Percentiles rank a stretch among this genome's conserved stretches.
phyloP scores from a whole-genome alignment of 2,329 filamentous ascomycete genomes.

The Botryosphaeria agaves region DNA sequence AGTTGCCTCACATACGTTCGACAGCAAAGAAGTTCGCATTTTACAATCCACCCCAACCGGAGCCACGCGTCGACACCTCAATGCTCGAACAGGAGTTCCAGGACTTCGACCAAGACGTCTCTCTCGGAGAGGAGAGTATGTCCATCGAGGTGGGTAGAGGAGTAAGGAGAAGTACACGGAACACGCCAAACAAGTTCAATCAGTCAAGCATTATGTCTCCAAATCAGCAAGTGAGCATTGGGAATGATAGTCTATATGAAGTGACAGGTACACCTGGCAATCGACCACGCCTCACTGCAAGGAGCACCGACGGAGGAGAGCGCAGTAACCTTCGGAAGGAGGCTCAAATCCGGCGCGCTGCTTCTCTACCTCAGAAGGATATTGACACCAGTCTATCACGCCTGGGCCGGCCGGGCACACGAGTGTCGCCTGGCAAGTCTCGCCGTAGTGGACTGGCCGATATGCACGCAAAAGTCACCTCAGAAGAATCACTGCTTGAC shows the following conservation, averaged over 20 bases:
- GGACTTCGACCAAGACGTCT: constrained; percentile 22
- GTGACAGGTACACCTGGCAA: constrained; percentile 24
- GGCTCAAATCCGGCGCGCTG: constrained; percentile 27
- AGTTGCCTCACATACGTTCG: constrained; percentile 17
- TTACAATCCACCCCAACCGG: constrained; percentile 17
- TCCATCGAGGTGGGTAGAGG: constrained; percentile 42
- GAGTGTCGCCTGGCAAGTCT: constrained; percentile 19
- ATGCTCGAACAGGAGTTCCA: constrained; percentile 20
- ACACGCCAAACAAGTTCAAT: constrained; percentile 17
- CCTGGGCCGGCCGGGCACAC: constrained; percentile 16
- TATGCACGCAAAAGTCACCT: constrained; percentile 34
- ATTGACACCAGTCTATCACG: constrained; percentile 17
- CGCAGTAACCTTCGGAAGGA: constrained; percentile 23
- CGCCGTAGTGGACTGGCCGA: constrained; percentile 29
- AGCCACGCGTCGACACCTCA: constrained; percentile 18
- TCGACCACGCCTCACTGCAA: constrained; percentile 13
- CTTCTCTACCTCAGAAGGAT: constrained; percentile 18
- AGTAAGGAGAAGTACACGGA: constrained; percentile 16
- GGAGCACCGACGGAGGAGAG: constrained; percentile 16
- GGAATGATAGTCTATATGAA: constrained; percentile 30
- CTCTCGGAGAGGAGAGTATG: constrained; percentile 25
- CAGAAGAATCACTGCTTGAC: constrained; percentile 29
- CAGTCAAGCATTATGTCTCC: constrained; percentile 29
- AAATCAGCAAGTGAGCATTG: constrained; percentile 29
- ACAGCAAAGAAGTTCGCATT: constrained; percentile 19